Base-by-base conservation (phyloP, 139 green algal genomes). In the Chlamydomonas sp. region DNA sequence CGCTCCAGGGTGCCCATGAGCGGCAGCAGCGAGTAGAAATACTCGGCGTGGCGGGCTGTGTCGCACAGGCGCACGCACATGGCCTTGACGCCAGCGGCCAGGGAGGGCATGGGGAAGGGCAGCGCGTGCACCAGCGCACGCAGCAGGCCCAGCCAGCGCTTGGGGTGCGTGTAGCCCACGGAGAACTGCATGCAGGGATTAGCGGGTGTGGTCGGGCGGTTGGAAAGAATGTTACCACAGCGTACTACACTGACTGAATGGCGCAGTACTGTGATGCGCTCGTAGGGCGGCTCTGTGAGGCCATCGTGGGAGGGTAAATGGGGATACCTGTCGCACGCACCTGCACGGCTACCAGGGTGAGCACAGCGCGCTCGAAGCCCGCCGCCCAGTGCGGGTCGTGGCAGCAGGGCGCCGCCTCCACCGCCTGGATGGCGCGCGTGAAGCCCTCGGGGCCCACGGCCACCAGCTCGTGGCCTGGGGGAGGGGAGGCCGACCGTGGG, bases 1-100 rank as follows among this genome's bases (percentile, higher is more conserved):
- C 75, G 74, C 84, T 88, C 84, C 17, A 88, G 75, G 17, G 57
- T 61, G 63, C 75, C 84, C 18, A 88, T 62, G 57, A 88, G 64
- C 74, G 84, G 84, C 76, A 88, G 84, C 75, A 88, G 58, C 17
- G 77, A n/a, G 63, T 63, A 88, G 62, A 88, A 83, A 63, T 88
- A 83, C 49, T 7, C 17, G 7, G 75, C 64, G 63, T 88, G 64
- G 7, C 75, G 84, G 57, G 58, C 20, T 4, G 8, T 62, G 57
- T 88, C 84, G 75, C 84, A 88, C 12, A 88, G 84, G 60, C 75
- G 74, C 18, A 88, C 84, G 63, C 83, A 68, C 5, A 88, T 63
- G 10, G 84, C 75, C 64, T 83, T 83, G 18, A 83, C 12, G 17
- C 20, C 75, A 0, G 75, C 75, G 7, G 75, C 75, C 10, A 88